Base-by-base conservation (phyloP, 352 stramenopile species). In the Pythium grandisporangium region DNA sequence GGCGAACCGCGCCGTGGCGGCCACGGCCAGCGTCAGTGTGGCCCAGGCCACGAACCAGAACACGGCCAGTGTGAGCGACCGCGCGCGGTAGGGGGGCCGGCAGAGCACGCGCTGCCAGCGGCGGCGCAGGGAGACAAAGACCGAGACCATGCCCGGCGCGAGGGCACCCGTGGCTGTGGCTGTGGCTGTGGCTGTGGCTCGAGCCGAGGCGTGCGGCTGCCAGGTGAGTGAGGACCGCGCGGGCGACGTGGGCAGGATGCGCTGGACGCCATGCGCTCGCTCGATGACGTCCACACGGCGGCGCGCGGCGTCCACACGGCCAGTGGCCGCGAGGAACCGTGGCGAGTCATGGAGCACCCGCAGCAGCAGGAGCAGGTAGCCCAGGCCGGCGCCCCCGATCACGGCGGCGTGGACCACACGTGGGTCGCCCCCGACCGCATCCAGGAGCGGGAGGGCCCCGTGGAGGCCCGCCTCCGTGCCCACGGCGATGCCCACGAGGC, bases 241-340 rank as follows among this genome's bases (percentile, higher is more conserved):
- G 27, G 14, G 27, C 27, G 8, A 32, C 27, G 27, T 14, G 27
- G 27, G 14, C 14, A 32, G 27, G 10, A 32, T 61, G 16, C 70
- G 55, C 30, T 62, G 51, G 33, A 86, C 75, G 6, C 73, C 76
- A 42, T 87, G 74, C 0, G 63, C 60, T 7, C 37, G 51, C 43
- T 90, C 76, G 46, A 90, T 81, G 27, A 52, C 55, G 17, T 71
- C 55, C 10, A 90, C 32, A 10, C 81, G 45, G 5, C 25, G 38
- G 20, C 85, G 53, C 30, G 76, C 76, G 47, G 82, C 61, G n/a
- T 81, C 63, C 17, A 63, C 38, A 1, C 71, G 70, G 4, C 76
- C 76, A 0, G 77, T 64, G 42, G 63, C 75, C 5, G 67, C 76
- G 14, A 90, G 54, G 44, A 79, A 90, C 43, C 79, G 80, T 17